Evolutionary conservation across 257 asterid species (phyloP).

Genomic region (Leptodermis oblonga): DNA sequence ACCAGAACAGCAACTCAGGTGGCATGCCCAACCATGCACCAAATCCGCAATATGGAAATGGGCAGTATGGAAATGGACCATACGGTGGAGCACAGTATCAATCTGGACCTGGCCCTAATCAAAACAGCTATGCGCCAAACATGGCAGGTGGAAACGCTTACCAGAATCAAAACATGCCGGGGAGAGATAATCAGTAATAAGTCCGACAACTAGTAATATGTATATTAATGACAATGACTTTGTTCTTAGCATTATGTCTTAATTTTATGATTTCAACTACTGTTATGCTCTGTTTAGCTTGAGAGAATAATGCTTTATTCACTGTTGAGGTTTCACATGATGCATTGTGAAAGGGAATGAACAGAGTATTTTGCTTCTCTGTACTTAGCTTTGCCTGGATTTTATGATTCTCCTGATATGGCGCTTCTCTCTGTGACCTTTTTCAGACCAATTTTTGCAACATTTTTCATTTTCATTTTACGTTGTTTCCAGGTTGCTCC

Average conservation of each 20-base stretch:
- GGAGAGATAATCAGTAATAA: constrained; percentile 33
- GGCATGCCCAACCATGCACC: constrained; percentile 24
- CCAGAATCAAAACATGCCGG: constrained; percentile 44
- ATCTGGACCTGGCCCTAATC: constrained; percentile 36
- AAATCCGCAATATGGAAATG: constrained; percentile 26
- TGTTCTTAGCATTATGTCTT: constrained; percentile 9
- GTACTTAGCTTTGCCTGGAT: background rate
- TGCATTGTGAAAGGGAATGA: background rate
- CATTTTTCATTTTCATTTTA: too few species aligned
- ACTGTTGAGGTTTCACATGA: background rate
- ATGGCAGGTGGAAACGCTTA: constrained; percentile 26
- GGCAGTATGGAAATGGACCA: constrained; percentile 23
- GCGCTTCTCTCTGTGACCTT: background rate
- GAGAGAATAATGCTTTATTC: background rate
- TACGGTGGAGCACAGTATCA: constrained; percentile 28
- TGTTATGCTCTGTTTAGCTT: constrained; percentile 1
- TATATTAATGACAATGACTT: constrained; percentile 17
- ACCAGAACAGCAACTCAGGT: constrained; percentile 17
- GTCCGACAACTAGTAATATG: constrained; percentile 10
- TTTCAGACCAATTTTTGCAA: too few species aligned
- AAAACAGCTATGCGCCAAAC: constrained; percentile 33
- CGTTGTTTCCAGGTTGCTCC: too few species aligned
- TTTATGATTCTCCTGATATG: background rate
- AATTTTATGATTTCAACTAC: background rate
- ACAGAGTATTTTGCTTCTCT: background rate